These are phyloP conservation scores for Dictyostelium purpureum DNA, from an alignment of 78 protist species.

Conservation along the genomic window DNA sequence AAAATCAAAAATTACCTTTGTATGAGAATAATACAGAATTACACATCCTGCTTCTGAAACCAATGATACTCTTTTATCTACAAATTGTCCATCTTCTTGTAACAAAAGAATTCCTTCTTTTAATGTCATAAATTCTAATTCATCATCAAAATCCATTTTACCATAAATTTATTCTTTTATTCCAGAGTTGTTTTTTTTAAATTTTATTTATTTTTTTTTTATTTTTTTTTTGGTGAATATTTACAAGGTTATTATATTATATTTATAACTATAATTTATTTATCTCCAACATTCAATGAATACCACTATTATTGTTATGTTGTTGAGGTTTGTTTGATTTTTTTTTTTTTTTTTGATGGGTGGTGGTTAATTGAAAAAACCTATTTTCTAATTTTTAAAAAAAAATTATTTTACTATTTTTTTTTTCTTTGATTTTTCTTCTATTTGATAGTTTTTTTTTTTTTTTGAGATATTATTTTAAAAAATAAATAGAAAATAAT, in stretches of 20 bases:
- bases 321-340: background rate
- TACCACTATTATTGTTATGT: background rate
- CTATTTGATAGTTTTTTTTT: no score
- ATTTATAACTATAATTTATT: background rate
- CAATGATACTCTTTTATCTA: slow-evolving; percentile 11
- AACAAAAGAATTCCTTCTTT: slow-evolving; percentile 27
- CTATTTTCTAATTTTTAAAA: background rate
- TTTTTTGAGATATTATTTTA: no score
- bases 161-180: background rate
- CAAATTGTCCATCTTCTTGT: background rate
- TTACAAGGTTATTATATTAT: no score
- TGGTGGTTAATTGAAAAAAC: background rate
- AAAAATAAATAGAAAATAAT: no score
- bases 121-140: background rate
- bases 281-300: no score
- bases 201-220: background rate
- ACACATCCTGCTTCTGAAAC: slow-evolving; percentile 10
- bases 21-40: slow-evolving; percentile 6
- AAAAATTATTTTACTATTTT: background rate
- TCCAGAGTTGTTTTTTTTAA: background rate
- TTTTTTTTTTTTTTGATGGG: background rate
- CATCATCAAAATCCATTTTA: slow-evolving; percentile 10
- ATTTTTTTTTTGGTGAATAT: background rate
- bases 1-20: background rate
- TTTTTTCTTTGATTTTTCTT: background rate